phyloP scores from a whole-genome alignment of 192 early-diverging fungal species.

The Backusella parvicylindrica region DNA sequence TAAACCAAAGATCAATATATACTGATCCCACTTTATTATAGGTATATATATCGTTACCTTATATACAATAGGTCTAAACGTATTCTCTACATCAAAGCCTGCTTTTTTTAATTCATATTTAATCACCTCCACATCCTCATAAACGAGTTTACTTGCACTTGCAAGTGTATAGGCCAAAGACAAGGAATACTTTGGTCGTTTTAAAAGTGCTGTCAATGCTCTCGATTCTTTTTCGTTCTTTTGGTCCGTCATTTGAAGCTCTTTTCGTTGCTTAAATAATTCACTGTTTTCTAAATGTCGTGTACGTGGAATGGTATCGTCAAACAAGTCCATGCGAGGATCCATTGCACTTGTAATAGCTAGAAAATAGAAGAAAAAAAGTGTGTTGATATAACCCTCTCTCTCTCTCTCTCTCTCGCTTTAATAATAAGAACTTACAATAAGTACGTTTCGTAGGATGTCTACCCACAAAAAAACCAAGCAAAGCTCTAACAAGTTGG shows the following conservation, averaged over 20 bases:
- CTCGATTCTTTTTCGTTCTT: background rate
- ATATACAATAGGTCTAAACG: slow-evolving; percentile 49
- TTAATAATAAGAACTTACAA: slow-evolving; percentile 13
- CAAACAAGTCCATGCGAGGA: slow-evolving; percentile 24
- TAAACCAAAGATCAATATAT: background rate
- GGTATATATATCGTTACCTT: slow-evolving; percentile 37
- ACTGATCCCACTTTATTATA: background rate
- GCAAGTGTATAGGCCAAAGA: slow-evolving; percentile 44
- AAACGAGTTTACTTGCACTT: slow-evolving; percentile 43
- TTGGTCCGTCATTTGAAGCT: background rate
- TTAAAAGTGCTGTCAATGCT: slow-evolving; percentile 3
- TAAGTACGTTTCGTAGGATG: slow-evolving; percentile 19
- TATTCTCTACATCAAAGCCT: slow-evolving; percentile 48
- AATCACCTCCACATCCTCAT: slow-evolving; percentile 50
- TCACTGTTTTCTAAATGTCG: slow-evolving; percentile 17
- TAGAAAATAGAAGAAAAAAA: background rate
- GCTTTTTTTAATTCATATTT: slow-evolving; percentile 41
- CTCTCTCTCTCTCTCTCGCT: background rate
- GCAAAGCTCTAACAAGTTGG: slow-evolving; percentile 15
- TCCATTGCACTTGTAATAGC: slow-evolving; percentile 30
- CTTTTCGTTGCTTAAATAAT: slow-evolving; percentile 18
- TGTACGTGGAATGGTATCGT: slow-evolving; percentile 22
- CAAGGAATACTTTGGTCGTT: slow-evolving; percentile 40
- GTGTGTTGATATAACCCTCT: background rate
- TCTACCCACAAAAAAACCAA: slow-evolving; percentile 22